Evolutionary conservation across 23 red algal species (phyloP).

Genomic region (Gracilariopsis chorda): DNA sequence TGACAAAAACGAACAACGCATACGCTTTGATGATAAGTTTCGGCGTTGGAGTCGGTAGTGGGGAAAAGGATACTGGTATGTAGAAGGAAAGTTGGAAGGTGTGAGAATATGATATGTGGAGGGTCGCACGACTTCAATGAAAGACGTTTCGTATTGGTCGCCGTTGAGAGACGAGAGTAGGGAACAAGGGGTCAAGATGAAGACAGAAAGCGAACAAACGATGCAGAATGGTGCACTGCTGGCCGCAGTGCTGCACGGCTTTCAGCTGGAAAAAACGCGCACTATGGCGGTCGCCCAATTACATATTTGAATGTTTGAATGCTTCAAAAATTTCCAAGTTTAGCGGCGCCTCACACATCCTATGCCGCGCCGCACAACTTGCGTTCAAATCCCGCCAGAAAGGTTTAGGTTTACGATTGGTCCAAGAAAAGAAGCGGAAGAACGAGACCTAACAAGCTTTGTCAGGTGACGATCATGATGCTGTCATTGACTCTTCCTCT

Average conservation of each 20-base stretch:
- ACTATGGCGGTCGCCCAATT: too few relatives aligned
- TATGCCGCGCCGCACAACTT: too few relatives aligned
- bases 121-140: background rate
- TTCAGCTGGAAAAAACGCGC: background rate
- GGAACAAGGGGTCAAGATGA: background rate
- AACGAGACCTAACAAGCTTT: too few relatives aligned
- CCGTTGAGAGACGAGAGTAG: background rate
- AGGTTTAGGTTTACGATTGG: too few relatives aligned
- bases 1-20: background rate
- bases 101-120: too few relatives aligned
- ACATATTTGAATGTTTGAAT: slow-evolving; percentile 6
- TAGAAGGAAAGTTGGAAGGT: background rate
- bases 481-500: too few relatives aligned
- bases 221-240: slow-evolving; percentile 10
- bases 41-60: background rate
- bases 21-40: too few relatives aligned
- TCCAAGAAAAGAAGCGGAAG: too few relatives aligned
- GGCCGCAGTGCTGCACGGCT: background rate
- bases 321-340: slow-evolving; percentile 20
- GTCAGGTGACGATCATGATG: too few relatives aligned
- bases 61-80: background rate
- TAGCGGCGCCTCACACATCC: too few relatives aligned
- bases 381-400: too few relatives aligned
- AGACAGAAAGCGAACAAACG: background rate
- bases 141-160: slow-evolving; percentile 4